Percentiles rank a stretch among this genome's conserved stretches.
These are phyloP conservation scores for Cardiospermum halicacabum DNA, from an alignment of 345 rosid genomes.

Conservation along the genomic window DNA sequence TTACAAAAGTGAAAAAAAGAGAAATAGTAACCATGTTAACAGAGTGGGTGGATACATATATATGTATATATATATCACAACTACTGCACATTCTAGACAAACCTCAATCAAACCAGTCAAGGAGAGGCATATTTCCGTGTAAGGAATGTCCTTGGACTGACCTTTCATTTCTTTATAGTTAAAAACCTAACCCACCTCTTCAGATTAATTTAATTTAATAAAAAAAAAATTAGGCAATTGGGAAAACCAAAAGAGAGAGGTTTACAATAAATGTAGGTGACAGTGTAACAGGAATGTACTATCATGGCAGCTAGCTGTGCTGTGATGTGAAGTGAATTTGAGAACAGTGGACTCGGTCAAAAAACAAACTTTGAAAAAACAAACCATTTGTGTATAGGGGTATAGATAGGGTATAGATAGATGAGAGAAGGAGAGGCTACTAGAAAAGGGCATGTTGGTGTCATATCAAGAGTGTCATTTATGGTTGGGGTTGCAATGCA, in stretches of 20 bases:
- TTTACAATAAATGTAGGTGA: constrained; percentile 26
- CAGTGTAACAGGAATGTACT: constrained; percentile 34
- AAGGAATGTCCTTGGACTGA: constrained; percentile 27
- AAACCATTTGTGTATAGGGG: too few species aligned
- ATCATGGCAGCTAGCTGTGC: constrained; percentile 9
- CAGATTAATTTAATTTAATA: too few species aligned
- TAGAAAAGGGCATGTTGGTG: constrained; percentile 16
- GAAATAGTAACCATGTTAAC: too few species aligned
- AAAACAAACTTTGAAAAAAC: not conserved
- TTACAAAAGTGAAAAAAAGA: not conserved
- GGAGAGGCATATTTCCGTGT: constrained; percentile 26
- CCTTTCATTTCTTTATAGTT: constrained; percentile 6
- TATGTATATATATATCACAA: not conserved
- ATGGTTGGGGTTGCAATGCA: too few species aligned
- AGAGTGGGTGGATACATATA: too few species aligned
- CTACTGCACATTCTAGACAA: constrained; percentile 21
- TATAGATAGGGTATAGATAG: too few species aligned
- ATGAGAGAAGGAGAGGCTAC: too few species aligned
- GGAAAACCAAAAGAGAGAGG: constrained; percentile 24
- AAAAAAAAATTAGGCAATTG: not conserved
- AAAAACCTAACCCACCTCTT: constrained; percentile 1
- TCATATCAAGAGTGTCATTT: constrained; percentile 11
- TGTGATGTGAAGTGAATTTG: constrained; percentile 1
- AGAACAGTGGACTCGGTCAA: constrained; percentile 22
- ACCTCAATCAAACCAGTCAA: constrained; percentile 26